phyloP scores from a whole-genome alignment of 495 filamentous ascomycete species.

The Penicillium paradoxum region DNA sequence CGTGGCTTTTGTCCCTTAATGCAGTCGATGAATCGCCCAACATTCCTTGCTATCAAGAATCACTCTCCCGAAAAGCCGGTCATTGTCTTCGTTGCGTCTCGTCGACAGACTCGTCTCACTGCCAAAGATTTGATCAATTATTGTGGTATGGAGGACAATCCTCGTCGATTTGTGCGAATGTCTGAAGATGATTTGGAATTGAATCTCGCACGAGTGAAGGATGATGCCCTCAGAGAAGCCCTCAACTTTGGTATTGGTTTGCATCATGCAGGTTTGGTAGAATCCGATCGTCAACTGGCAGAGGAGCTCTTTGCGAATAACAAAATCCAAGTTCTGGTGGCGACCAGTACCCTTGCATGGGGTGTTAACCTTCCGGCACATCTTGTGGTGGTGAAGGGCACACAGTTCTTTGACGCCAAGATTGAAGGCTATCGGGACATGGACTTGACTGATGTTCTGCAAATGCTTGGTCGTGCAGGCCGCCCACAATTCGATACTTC shows the following conservation, averaged over 20 bases:
- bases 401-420: slow-evolving; percentile 97
- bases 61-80: slow-evolving; percentile 96
- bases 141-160: slow-evolving; percentile 98
- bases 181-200: slow-evolving; percentile 88
- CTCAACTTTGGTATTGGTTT: slow-evolving; percentile 95
- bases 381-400: slow-evolving; percentile 96
- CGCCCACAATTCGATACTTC: slow-evolving; percentile 95
- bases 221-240: slow-evolving; percentile 84
- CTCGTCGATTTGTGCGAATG: slow-evolving; percentile 86
- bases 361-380: slow-evolving; percentile 97
- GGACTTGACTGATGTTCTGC: slow-evolving; percentile 96
- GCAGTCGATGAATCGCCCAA: slow-evolving; percentile 98
- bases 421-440: slow-evolving; percentile 97
- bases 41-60: slow-evolving; percentile 91
- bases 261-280: slow-evolving; percentile 94
- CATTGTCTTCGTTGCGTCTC: slow-evolving; percentile 96
- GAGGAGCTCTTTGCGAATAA: slow-evolving; percentile 97
- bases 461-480: slow-evolving; percentile 96
- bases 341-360: slow-evolving; percentile 97
- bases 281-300: slow-evolving; percentile 82
- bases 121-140: slow-evolving; percentile 95
- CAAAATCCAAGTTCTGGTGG: slow-evolving; percentile 94
- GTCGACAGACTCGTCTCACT: slow-evolving; percentile 89
- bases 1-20: slow-evolving; percentile 96
- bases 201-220: slow-evolving; percentile 79